Evolutionary conservation across 2,329 filamentous ascomycete species (phyloP).

Genomic region (Xylaria sp.): DNA sequence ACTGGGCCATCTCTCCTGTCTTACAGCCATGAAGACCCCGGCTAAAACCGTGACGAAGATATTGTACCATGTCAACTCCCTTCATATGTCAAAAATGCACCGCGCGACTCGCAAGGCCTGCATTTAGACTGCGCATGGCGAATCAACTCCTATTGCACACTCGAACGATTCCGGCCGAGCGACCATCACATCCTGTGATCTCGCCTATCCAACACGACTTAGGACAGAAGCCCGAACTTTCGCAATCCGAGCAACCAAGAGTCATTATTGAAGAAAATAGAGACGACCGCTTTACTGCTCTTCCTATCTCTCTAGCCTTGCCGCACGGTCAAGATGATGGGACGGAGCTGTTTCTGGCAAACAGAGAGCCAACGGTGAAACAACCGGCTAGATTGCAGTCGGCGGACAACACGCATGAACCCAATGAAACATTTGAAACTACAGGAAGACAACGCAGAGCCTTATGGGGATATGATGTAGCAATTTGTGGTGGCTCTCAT

Average conservation of each 20-base stretch:
- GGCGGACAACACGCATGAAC: conserved; percentile 4
- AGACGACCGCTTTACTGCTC: neutral
- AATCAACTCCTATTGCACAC: conserved; percentile 3
- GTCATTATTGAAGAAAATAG: neutral
- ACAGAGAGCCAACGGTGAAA: neutral
- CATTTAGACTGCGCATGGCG: neutral
- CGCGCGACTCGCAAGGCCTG: conserved; percentile 31
- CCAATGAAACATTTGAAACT: conserved; percentile 30
- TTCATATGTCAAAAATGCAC: conserved; percentile 41
- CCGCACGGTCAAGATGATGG: neutral
- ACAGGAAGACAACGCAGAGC: too few species aligned
- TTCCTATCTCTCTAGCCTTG: neutral
- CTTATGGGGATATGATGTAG: conserved; percentile 26
- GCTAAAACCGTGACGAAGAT: conserved; percentile 9
- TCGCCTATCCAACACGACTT: neutral
- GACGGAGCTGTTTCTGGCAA: conserved; percentile 14
- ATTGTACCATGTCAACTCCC: conserved; percentile 36
- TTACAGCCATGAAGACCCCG: conserved; percentile 16
- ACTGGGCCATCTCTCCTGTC: neutral
- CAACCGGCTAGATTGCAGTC: neutral
- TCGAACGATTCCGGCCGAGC: conserved; percentile 11
- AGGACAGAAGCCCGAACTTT: neutral
- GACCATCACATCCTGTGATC: neutral
- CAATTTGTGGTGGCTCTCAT: conserved; percentile 31
- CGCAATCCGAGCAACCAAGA: neutral